Percentiles rank a stretch among this genome's conserved stretches.
These are phyloP conservation scores for Elongisporangium undulatum DNA, from an alignment of 352 stramenopile species.

Conservation along the genomic window DNA sequence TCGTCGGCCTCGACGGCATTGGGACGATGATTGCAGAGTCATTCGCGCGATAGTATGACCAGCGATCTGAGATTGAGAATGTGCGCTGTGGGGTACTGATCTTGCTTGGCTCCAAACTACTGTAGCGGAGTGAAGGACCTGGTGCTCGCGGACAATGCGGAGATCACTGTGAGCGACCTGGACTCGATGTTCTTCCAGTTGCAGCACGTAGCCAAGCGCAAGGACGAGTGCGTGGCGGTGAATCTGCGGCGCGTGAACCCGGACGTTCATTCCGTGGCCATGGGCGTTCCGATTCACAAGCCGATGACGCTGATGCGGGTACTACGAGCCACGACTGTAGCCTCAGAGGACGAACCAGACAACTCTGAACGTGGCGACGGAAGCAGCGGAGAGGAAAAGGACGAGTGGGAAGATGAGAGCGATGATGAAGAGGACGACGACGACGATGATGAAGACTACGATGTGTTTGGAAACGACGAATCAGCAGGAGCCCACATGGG, in stretches of 20 bases:
- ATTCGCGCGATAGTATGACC: slow-evolving; percentile 34
- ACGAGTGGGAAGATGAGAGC: neutral
- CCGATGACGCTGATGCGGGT: slow-evolving; percentile 9
- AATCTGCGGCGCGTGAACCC: slow-evolving; percentile 23
- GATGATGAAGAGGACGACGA: slow-evolving; percentile 1
- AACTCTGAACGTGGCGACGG: neutral
- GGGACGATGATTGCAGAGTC: slow-evolving; percentile 32
- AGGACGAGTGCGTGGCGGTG: slow-evolving; percentile 22
- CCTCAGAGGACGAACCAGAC: slow-evolving; percentile 3
- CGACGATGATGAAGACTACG: slow-evolving; percentile 2
- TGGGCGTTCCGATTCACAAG: slow-evolving; percentile 11
- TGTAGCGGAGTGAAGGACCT: slow-evolving; percentile 37
- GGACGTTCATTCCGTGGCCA: slow-evolving; percentile 17
- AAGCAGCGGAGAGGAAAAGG: neutral
- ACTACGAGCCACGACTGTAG: neutral
- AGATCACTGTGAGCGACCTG: slow-evolving; percentile 24
- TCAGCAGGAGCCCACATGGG: neutral
- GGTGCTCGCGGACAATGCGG: slow-evolving; percentile 21
- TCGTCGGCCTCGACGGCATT: slow-evolving; percentile 42
- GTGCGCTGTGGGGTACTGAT: neutral
- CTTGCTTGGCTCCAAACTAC: neutral
- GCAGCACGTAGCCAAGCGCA: slow-evolving; percentile 22
- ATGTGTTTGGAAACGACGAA: neutral
- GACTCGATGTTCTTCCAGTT: slow-evolving; percentile 27
- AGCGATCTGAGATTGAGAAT: neutral